These are phyloP conservation scores for Silene vulgaris DNA, from an alignment of 179 eudicot genomes.

Conservation along the genomic window DNA sequence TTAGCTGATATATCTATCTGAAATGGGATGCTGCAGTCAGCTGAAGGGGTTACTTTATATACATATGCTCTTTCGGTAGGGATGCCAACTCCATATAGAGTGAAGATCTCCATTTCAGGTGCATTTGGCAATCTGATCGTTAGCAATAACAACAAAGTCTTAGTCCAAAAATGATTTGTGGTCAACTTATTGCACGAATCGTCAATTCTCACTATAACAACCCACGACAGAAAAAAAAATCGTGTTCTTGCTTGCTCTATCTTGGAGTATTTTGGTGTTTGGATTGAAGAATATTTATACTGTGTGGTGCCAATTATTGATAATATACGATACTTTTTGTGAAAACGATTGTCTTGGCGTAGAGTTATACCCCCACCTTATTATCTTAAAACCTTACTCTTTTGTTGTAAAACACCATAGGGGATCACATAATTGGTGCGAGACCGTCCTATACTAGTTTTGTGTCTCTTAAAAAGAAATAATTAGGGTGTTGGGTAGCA, in stretches of 20 bases:
- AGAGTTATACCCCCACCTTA: too few species aligned
- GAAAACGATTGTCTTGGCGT: too few species aligned
- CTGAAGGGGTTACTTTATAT: constrained; percentile 53
- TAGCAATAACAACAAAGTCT: background rate
- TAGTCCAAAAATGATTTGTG: background rate
- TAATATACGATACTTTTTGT: background rate
- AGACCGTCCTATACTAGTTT: background rate
- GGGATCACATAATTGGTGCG: too few species aligned
- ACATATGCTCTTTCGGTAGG: constrained; percentile 88
- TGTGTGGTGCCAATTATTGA: background rate
- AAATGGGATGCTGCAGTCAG: constrained; percentile 85
- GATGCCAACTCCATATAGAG: constrained; percentile 88
- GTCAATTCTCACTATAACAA: too few species aligned
- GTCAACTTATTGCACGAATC: too few species aligned
- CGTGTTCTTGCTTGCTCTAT: too few species aligned
- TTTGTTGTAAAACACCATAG: too few species aligned
- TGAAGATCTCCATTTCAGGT: constrained; percentile 82
- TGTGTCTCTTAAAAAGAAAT: background rate
- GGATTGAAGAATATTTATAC: background rate
- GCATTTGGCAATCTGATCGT: constrained; percentile 80
- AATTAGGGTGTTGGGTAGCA: background rate
- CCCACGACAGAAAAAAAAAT: too few species aligned
- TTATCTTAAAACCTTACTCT: too few species aligned
- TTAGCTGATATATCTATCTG: constrained; percentile 76
- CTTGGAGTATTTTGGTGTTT: background rate